Percentiles rank a stretch among this genome's conserved stretches.
Conservation (phyloP, 2,329 filamentous ascomycete species). For the Fusarium clavum region DNA sequence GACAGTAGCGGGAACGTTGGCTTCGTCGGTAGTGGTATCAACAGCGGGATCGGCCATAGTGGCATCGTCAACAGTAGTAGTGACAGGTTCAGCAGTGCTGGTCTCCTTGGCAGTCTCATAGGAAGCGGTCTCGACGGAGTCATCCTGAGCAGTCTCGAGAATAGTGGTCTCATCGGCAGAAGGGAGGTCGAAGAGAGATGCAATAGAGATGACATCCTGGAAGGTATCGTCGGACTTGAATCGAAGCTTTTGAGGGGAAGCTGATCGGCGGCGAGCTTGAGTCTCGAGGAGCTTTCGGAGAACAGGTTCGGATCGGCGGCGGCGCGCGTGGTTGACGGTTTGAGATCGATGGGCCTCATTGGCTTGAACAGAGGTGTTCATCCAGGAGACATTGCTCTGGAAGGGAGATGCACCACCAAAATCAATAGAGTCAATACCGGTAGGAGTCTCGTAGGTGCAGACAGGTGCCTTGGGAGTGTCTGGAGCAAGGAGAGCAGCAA, state of each 20-base stretch:
- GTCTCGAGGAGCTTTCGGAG: constrained; percentile 43
- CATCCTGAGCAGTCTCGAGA: not conserved
- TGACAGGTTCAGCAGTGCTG: not conserved
- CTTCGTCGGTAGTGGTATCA: not conserved
- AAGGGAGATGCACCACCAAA: constrained; percentile 48
- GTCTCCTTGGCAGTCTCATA: not conserved
- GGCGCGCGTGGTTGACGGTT: constrained; percentile 40
- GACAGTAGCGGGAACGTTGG: not conserved
- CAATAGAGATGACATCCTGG: constrained; percentile 25
- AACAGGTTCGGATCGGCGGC: constrained; percentile 53
- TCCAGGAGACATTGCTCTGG: constrained; percentile 47
- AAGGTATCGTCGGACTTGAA: constrained; percentile 39
- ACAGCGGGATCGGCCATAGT: not conserved
- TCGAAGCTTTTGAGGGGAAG: constrained; percentile 46
- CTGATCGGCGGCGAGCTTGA: constrained; percentile 45
- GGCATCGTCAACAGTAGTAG: not conserved
- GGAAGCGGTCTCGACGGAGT: not conserved
- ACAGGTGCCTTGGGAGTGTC: constrained; percentile 28
- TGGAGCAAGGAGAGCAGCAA: constrained; percentile 34
- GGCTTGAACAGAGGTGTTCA: constrained; percentile 37
- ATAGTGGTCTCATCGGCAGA: not conserved
- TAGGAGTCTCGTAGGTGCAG: constrained; percentile 23
- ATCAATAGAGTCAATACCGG: constrained; percentile 36
- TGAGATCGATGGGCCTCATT: constrained; percentile 40
- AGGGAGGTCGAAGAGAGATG: constrained; percentile 8